Evolutionary conservation across 1,284 basidiomycete species (phyloP).

Genomic region (Irpex lacteus): DNA sequence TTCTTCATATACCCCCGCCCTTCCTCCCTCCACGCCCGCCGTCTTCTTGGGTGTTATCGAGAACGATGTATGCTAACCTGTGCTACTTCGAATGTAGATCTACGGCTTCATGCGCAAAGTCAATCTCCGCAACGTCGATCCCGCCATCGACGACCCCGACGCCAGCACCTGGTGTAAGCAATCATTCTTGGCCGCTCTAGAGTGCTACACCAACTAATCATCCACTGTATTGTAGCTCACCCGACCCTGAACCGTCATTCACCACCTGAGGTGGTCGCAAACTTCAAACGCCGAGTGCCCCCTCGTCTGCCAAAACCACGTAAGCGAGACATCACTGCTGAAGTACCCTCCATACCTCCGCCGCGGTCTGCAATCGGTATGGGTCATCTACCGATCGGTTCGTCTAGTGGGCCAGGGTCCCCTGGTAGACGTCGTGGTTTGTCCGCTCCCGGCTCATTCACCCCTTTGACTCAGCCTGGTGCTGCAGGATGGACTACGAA

Average conservation of each 20-base stretch:
- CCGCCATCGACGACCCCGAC: slow-evolving; percentile 88
- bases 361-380: slow-evolving; percentile 70
- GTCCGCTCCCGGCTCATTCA: slow-evolving; percentile 76
- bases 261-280: slow-evolving; percentile 80
- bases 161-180: slow-evolving; percentile 89
- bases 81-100: slow-evolving; percentile 49
- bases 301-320: slow-evolving; percentile 81
- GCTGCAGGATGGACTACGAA: slow-evolving; percentile 53
- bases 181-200: slow-evolving; percentile 19
- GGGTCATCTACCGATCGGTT: slow-evolving; percentile 57
- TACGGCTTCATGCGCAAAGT: slow-evolving; percentile 96
- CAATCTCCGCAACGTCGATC: slow-evolving; percentile 88
- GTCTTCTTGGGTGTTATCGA: not conserved
- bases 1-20: slow-evolving; percentile 23
- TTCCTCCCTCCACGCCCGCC: slow-evolving; percentile 11
- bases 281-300: slow-evolving; percentile 91
- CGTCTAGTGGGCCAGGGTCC: slow-evolving; percentile 46
- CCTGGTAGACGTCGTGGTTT: slow-evolving; percentile 63
- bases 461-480: slow-evolving; percentile 57
- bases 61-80: not conserved
- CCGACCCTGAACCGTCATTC: slow-evolving; percentile 86
- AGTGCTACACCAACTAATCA: slow-evolving; percentile 13
- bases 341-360: slow-evolving; percentile 59
- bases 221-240: slow-evolving; percentile 56
- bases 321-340: slow-evolving; percentile 64